These are phyloP conservation scores for Fraxinus platypoda DNA, from an alignment of 305 asterid genomes.

Conservation along the genomic window DNA sequence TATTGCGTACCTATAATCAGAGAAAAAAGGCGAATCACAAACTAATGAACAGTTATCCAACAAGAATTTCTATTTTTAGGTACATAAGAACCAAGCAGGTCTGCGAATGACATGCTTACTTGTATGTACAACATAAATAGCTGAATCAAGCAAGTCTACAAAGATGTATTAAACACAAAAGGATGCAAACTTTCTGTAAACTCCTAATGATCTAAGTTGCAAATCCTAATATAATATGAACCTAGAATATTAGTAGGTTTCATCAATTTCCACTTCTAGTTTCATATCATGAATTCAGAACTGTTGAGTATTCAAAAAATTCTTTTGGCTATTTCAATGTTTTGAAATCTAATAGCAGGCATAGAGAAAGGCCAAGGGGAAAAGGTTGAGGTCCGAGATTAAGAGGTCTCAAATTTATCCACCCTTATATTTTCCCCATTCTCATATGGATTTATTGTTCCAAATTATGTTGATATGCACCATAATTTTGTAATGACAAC, in stretches of 20 bases:
- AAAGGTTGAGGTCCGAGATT: background rate
- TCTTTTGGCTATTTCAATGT: background rate
- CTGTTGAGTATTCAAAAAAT: background rate
- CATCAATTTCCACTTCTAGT: background rate
- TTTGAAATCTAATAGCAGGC: background rate
- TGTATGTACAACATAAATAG: background rate
- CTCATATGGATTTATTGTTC: background rate
- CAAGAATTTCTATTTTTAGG: background rate
- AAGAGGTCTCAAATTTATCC: background rate
- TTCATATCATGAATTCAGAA: background rate
- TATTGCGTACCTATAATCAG: slow-evolving; percentile 69
- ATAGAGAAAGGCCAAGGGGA: background rate
- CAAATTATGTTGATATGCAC: background rate
- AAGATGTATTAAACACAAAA: background rate
- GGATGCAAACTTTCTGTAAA: background rate
- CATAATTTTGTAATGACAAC: background rate
- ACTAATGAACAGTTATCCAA: background rate
- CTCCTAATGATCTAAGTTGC: background rate
- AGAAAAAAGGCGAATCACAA: background rate
- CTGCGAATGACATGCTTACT: background rate
- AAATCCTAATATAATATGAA: background rate
- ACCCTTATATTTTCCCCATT: background rate
- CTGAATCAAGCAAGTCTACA: background rate
- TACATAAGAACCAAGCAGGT: background rate
- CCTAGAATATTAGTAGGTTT: background rate